Conservation (phyloP, 371 early-diverging fungal genomes). For the Parasitella parasitica region DNA sequence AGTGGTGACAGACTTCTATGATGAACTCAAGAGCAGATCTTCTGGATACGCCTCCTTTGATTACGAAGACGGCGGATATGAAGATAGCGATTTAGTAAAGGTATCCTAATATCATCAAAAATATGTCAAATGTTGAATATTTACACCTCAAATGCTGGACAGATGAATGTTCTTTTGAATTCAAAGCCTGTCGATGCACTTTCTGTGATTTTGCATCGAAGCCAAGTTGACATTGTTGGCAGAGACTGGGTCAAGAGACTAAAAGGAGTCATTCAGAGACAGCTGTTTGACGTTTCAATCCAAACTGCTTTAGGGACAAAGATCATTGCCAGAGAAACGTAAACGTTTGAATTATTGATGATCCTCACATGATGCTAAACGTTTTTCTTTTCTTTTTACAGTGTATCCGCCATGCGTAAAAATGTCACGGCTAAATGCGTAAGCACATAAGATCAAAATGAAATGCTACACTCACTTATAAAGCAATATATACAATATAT, state of each 20-base stretch:
- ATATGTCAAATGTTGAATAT: neutral
- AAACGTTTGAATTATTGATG: slow-evolving; percentile 12
- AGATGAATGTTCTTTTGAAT: slow-evolving; percentile 90
- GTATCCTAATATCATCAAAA: slow-evolving; percentile 32
- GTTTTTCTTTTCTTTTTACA: slow-evolving; percentile 14
- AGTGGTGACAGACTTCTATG: slow-evolving; percentile 93
- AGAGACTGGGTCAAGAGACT: slow-evolving; percentile 81
- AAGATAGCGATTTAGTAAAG: slow-evolving; percentile 88
- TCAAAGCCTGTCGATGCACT: slow-evolving; percentile 92
- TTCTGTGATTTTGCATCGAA: slow-evolving; percentile 84
- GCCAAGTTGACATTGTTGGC: slow-evolving; percentile 70
- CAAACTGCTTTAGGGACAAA: slow-evolving; percentile 85
- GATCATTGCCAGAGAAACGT: slow-evolving; percentile 89
- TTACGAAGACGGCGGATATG: slow-evolving; percentile 94
- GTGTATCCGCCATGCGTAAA: slow-evolving; percentile 80
- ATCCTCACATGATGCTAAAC: neutral
- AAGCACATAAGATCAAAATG: slow-evolving; percentile 35
- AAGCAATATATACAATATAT: too few species aligned
- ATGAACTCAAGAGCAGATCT: slow-evolving; percentile 86
- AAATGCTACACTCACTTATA: too few species aligned
- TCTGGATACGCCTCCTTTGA: slow-evolving; percentile 96
- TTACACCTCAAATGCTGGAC: slow-evolving; percentile 10
- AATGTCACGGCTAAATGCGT: slow-evolving; percentile 94
- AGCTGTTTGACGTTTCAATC: slow-evolving; percentile 92
- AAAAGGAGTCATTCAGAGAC: slow-evolving; percentile 81